These are phyloP conservation scores for Neocallimastix lanati DNA, from an alignment of 192 early-diverging fungal species.

Conservation along the genomic window DNA sequence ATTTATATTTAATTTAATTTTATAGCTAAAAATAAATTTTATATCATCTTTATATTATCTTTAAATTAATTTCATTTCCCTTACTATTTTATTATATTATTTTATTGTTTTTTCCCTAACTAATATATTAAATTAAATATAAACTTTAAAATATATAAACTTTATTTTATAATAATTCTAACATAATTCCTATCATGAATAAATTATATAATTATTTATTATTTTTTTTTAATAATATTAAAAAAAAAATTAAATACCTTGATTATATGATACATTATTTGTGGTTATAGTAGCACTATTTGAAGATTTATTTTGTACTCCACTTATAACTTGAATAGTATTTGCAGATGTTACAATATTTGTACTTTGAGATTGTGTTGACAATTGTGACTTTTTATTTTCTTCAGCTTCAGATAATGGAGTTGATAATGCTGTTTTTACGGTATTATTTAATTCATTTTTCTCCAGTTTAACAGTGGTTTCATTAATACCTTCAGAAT, in stretches of 20 bases:
- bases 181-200: too few relatives aligned
- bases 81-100: too few relatives aligned
- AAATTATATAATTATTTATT: too few relatives aligned
- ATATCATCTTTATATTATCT: neutral
- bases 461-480: neutral
- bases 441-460: neutral
- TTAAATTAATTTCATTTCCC: neutral
- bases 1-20: neutral
- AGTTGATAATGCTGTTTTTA: neutral
- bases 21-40: neutral
- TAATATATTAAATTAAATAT: too few relatives aligned
- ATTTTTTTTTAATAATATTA: too few relatives aligned
- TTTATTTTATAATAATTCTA: too few relatives aligned
- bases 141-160: too few relatives aligned
- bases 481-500: neutral
- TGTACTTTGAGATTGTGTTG: too few relatives aligned
- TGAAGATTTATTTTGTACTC: too few relatives aligned
- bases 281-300: neutral
- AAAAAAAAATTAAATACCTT: too few relatives aligned
- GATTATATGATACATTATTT: neutral
- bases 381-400: neutral
- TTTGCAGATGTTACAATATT: neutral
- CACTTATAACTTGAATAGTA: too few relatives aligned
- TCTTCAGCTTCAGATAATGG: neutral
- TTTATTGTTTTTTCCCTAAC: too few relatives aligned